A percentile compares a stretch with the other conserved stretches of the same genome.
Evolutionary conservation across 208 protist genomes (phyloP).

Genomic region (Trichomonas tenax): DNA sequence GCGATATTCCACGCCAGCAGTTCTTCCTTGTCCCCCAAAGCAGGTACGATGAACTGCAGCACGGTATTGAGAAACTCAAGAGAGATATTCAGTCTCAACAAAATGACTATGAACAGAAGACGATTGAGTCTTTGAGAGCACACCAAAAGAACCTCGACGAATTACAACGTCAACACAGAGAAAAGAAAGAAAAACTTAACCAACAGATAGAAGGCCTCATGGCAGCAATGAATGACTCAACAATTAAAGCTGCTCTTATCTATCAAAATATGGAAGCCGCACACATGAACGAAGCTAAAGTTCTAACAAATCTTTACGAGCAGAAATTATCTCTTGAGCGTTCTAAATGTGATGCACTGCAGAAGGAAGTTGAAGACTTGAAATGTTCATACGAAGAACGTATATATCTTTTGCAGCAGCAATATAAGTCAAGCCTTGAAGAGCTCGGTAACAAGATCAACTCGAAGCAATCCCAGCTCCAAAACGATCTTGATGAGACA

Average conservation of each 20-base stretch:
- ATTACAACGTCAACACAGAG: neutral
- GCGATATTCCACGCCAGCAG: neutral
- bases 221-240: neutral
- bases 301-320: neutral
- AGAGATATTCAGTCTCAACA: neutral
- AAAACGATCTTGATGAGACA: neutral
- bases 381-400: slow-evolving; percentile 17
- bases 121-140: neutral
- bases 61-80: neutral
- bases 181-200: neutral
- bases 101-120: neutral
- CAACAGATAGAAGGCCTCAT: neutral
- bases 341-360: neutral
- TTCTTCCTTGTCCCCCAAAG: neutral
- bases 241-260: neutral
- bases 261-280: slow-evolving; percentile 7
- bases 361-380: neutral
- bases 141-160: neutral
- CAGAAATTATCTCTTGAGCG: neutral
- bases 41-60: neutral
- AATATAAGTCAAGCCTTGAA: neutral
- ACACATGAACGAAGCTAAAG: neutral
- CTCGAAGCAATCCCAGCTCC: neutral
- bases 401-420: neutral
- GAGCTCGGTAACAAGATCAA: neutral